Percentiles rank a stretch among this genome's conserved stretches.
phyloP scores from a whole-genome alignment of 768 basidiomycete genomes.

The Tricholoma sp. region DNA sequence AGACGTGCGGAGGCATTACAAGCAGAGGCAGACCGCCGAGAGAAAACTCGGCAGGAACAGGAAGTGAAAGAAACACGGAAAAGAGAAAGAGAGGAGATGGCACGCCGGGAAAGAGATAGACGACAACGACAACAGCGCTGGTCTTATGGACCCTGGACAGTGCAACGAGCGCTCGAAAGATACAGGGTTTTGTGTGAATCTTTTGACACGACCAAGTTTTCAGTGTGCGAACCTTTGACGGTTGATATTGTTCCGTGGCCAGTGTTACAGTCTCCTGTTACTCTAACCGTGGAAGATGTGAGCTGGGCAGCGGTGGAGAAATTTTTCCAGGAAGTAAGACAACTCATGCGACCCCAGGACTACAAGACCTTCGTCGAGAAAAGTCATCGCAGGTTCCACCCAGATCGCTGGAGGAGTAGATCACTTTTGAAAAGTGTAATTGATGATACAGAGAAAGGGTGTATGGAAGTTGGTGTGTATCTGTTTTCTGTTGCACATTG shows the following conservation, averaged over 20 bases:
- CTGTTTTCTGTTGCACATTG: background rate
- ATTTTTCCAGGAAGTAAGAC: constrained; percentile 56
- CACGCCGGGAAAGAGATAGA: constrained; percentile 34
- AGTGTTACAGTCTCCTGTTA: constrained; percentile 47
- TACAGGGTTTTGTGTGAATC: constrained; percentile 55
- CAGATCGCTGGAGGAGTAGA: constrained; percentile 73
- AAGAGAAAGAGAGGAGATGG: constrained; percentile 27
- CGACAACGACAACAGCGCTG: constrained; percentile 50
- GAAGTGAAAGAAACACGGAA: constrained; percentile 11
- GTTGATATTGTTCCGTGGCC: constrained; percentile 76
- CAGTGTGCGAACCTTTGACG: constrained; percentile 43
- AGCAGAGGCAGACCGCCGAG: constrained; percentile 14
- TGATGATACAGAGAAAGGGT: constrained; percentile 53
- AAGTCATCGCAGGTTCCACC: constrained; percentile 72
- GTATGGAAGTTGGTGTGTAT: constrained; percentile 59
- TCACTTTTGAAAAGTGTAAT: constrained; percentile 52
- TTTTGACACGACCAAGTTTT: constrained; percentile 61
- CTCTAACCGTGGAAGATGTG: constrained; percentile 57
- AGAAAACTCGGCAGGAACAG: constrained; percentile 20
- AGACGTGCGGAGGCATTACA: constrained; percentile 8
- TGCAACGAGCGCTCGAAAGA: constrained; percentile 62
- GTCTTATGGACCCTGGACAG: constrained; percentile 59
- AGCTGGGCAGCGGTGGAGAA: constrained; percentile 66
- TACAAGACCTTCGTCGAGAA: constrained; percentile 64
- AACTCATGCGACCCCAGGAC: constrained; percentile 52